Evolutionary conservation across 805 yeast genomes (phyloP).

Genomic region (Wickerhamia fluorescens): DNA sequence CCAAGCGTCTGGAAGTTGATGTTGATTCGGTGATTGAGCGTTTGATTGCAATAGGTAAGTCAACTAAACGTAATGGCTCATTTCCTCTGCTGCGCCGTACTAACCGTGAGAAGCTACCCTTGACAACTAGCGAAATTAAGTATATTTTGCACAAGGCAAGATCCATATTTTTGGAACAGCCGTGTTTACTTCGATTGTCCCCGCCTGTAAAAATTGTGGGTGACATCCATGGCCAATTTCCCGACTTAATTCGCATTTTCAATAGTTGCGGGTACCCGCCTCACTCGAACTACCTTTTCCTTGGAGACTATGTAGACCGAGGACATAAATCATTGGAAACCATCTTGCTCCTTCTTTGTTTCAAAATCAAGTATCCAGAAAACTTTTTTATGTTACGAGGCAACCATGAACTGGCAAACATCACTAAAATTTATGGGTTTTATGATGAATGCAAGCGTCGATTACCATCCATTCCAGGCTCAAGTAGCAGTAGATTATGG

Average conservation of each 20-base stretch:
- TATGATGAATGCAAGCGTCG: conserved; percentile 57
- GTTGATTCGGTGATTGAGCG: conserved; percentile 59
- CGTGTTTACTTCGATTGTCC: conserved; percentile 55
- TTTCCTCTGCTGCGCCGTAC: conserved; percentile 18
- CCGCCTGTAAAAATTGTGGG: conserved; percentile 83
- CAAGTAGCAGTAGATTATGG: conserved; percentile 40
- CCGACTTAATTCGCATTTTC: conserved; percentile 47
- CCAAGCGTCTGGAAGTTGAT: conserved; percentile 32
- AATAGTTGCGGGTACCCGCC: conserved; percentile 58
- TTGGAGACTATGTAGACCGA: conserved; percentile 57
- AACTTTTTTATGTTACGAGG: conserved; percentile 56
- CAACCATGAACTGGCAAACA: conserved; percentile 52
- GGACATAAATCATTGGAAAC: conserved; percentile 55
- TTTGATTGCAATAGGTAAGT: conserved; percentile 43
- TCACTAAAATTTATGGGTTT: conserved; percentile 54
- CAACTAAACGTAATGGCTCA: neutral
- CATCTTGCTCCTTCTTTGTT: conserved; percentile 42
- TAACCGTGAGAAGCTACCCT: conserved; percentile 41
- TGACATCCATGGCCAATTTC: conserved; percentile 68
- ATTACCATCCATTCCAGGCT: conserved; percentile 26
- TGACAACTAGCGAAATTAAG: conserved; percentile 48
- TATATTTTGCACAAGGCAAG: conserved; percentile 52
- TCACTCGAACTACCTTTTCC: conserved; percentile 44
- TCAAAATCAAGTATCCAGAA: conserved; percentile 53
- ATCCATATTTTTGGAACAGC: conserved; percentile 56